A percentile compares a stretch with the other conserved stretches of the same genome.
Evolutionary conservation across 2,329 filamentous ascomycete genomes (phyloP).

Genomic region (Onygena corvina): DNA sequence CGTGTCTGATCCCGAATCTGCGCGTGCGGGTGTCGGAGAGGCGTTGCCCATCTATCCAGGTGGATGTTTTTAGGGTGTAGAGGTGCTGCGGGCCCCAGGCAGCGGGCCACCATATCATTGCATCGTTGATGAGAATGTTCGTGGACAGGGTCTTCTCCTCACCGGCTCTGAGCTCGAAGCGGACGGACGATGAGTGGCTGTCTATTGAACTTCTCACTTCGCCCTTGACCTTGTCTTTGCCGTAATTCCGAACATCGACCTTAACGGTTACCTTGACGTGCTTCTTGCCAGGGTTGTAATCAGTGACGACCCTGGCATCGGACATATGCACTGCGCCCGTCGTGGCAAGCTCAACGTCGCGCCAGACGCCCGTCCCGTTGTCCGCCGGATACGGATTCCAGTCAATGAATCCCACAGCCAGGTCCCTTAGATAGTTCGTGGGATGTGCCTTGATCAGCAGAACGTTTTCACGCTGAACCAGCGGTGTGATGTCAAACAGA

Average conservation of each 20-base stretch:
- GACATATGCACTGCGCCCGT: slow-evolving; percentile 41
- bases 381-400: slow-evolving; percentile 53
- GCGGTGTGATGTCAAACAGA: slow-evolving; percentile 42
- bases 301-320: slow-evolving; percentile 36
- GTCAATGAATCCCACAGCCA: slow-evolving; percentile 49
- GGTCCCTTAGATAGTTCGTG: slow-evolving; percentile 48
- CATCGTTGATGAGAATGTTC: slow-evolving; percentile 15
- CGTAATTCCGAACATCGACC: slow-evolving; percentile 29
- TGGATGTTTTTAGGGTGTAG: slow-evolving; percentile 23
- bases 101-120: slow-evolving; percentile 10
- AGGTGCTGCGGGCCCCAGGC: slow-evolving; percentile 7
- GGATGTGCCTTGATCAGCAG: slow-evolving; percentile 45
- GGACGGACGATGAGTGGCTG: slow-evolving; percentile 21
- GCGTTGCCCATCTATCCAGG: slow-evolving; percentile 18
- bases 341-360: slow-evolving; percentile 44
- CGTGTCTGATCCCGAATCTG: slow-evolving; percentile 44
- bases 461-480: slow-evolving; percentile 36
- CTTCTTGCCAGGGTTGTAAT: slow-evolving; percentile 29
- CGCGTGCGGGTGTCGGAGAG: slow-evolving; percentile 26
- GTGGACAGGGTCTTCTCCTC: slow-evolving; percentile 33
- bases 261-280: slow-evolving; percentile 30
- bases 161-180: slow-evolving; percentile 29
- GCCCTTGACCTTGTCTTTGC: slow-evolving; percentile 15
- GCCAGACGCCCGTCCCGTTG: slow-evolving; percentile 53
- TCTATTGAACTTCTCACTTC: slow-evolving; percentile 19